These are phyloP conservation scores for Phytophthora sp. DNA, from an alignment of 352 stramenopile species.

Conservation along the genomic window DNA sequence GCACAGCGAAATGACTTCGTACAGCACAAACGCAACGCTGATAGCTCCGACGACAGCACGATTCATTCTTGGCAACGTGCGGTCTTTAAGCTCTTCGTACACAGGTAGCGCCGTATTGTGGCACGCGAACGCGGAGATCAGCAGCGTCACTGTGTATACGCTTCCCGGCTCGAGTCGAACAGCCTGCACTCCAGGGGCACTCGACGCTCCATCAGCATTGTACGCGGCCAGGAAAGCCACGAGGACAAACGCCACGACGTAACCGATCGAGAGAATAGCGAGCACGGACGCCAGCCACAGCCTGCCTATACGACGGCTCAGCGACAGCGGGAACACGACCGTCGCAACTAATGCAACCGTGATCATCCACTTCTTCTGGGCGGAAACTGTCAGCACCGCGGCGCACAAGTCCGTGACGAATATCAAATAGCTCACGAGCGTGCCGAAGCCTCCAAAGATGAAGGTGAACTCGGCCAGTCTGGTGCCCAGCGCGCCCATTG, in stretches of 20 bases:
- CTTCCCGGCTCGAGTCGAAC: constrained; percentile 63
- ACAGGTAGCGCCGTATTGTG: constrained; percentile 81
- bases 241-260: constrained; percentile 71
- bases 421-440: constrained; percentile 83
- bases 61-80: constrained; percentile 67
- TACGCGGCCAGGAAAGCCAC: constrained; percentile 48
- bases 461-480: constrained; percentile 80
- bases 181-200: constrained; percentile 37
- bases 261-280: constrained; percentile 70
- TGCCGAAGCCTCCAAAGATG: constrained; percentile 85
- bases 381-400: constrained; percentile 45
- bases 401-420: constrained; percentile 80
- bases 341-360: constrained; percentile 38
- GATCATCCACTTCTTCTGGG: constrained; percentile 60
- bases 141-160: constrained; percentile 76
- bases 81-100: constrained; percentile 73
- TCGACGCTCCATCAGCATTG: constrained; percentile 11
- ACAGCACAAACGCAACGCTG: constrained; percentile 67
- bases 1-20: constrained; percentile 69
- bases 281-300: constrained; percentile 66
- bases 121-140: constrained; percentile 79
- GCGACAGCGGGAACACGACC: constrained; percentile 68
- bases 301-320: constrained; percentile 65
- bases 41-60: constrained; percentile 67
- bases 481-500: constrained; percentile 66